Percentiles rank a stretch among this genome's conserved stretches.
Conservation (phyloP, 1,139 yeast genomes). For the Wickerhamiella infanticola region DNA sequence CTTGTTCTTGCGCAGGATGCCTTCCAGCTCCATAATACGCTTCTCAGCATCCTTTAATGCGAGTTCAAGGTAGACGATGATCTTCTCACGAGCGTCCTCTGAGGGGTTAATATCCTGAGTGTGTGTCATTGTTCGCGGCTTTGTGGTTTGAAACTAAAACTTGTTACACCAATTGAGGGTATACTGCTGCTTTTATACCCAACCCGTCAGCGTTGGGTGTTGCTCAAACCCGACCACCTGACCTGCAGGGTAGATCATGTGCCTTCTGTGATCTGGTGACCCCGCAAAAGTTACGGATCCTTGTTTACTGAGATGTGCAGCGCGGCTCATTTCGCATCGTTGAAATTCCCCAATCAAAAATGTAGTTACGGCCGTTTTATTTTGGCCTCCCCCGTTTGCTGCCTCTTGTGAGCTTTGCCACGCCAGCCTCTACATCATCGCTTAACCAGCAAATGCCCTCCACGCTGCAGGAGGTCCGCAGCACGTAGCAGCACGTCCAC, state of each 20-base stretch:
- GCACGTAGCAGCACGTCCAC: too few relatives aligned
- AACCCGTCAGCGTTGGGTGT: not conserved
- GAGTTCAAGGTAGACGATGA: slow-evolving; percentile 14
- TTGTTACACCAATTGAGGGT: not conserved
- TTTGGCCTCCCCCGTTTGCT: too few relatives aligned
- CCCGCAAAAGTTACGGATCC: not conserved
- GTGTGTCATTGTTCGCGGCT: slow-evolving; percentile 5
- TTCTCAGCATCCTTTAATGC: slow-evolving; percentile 12
- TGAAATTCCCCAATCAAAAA: too few relatives aligned
- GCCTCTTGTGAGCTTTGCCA: too few relatives aligned
- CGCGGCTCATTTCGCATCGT: not conserved
- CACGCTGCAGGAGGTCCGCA: too few relatives aligned
- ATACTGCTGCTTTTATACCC: not conserved
- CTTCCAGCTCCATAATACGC: slow-evolving; percentile 13
- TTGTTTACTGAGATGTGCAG: not conserved
- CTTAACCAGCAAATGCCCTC: too few relatives aligned
- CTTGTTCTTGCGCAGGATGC: slow-evolving; percentile 14
- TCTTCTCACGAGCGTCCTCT: slow-evolving; percentile 15
- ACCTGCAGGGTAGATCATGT: not conserved
- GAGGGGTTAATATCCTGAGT: slow-evolving; percentile 19
- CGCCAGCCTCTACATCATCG: too few relatives aligned
- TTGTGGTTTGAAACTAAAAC: too few relatives aligned
- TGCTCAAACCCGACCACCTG: not conserved
- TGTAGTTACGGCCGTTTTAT: too few relatives aligned
- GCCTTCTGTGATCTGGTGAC: not conserved